phyloP scores from a whole-genome alignment of 1,139 yeast genomes.

The Yamadazyma dendronema region DNA sequence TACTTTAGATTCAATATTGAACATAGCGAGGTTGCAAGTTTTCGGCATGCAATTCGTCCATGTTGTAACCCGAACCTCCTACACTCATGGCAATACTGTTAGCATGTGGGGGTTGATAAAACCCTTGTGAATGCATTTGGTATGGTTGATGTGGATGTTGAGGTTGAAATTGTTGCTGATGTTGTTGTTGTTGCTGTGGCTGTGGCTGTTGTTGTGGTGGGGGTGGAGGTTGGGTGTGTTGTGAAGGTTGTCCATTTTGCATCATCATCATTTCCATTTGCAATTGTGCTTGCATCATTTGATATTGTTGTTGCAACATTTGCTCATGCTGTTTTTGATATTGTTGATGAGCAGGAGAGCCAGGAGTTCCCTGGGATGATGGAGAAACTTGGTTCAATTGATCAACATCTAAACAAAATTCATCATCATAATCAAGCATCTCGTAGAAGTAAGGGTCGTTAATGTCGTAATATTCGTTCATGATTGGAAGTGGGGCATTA shows the following conservation, averaged over 20 bases:
- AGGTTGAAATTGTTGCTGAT: constrained; percentile 2
- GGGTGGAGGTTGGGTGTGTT: constrained; percentile 1
- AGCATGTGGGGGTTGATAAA: constrained; percentile 9
- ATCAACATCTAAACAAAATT: constrained; percentile 45
- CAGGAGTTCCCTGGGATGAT: constrained; percentile 3
- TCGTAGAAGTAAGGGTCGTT: constrained; percentile 12
- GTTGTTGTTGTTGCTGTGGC: constrained; percentile 2
- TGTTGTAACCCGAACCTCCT: constrained; percentile 8
- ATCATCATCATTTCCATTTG: constrained; percentile 12
- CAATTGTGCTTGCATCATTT: constrained; percentile 11
- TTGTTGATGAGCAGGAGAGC: constrained; percentile 3
- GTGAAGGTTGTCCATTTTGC: constrained; percentile 6
- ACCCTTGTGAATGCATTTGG: not conserved
- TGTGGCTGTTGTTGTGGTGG: not conserved
- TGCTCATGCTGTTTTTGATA: constrained; percentile 1
- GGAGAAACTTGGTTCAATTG: constrained; percentile 29
- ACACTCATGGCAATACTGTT: constrained; percentile 3
- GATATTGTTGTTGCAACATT: constrained; percentile 8
- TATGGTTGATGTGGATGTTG: constrained; percentile 5
- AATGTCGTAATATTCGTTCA: constrained; percentile 5
- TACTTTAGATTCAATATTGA: constrained; percentile 10
- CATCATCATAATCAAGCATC: constrained; percentile 43
- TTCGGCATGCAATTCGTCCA: constrained; percentile 12
- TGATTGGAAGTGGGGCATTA: constrained; percentile 4
- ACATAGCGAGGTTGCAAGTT: constrained; percentile 16